These are phyloP conservation scores for Fragaria iinumae DNA, from an alignment of 306 rosid species.

Conservation along the genomic window DNA sequence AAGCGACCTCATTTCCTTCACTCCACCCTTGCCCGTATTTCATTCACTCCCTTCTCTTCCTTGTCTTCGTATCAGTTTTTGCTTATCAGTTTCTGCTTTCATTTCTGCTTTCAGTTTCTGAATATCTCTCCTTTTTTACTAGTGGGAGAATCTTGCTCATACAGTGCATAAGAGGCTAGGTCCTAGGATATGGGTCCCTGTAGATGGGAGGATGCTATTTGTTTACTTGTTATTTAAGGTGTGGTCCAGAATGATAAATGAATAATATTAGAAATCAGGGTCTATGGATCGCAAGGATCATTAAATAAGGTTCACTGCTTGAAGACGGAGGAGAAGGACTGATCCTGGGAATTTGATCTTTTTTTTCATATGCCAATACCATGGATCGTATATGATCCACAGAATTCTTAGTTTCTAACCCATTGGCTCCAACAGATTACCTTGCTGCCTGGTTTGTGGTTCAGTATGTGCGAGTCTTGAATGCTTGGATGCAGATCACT, in stretches of 20 bases:
- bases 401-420: conserved; percentile 26
- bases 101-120: no score
- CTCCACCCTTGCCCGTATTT: conserved; percentile 90
- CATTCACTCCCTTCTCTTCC: neutral
- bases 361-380: conserved; percentile 34
- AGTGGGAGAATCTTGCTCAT: conserved; percentile 32
- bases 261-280: conserved; percentile 42
- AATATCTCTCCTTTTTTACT: neutral
- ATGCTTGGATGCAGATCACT: neutral
- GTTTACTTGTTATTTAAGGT: conserved; percentile 21
- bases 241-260: conserved; percentile 51
- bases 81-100: neutral
- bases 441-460: conserved; percentile 3
- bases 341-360: neutral
- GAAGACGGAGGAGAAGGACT: conserved; percentile 46
- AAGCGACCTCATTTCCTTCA: conserved; percentile 79
- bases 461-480: neutral
- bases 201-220: conserved; percentile 39
- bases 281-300: conserved; percentile 45
- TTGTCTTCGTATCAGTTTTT: neutral
- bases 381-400: conserved; percentile 46
- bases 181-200: conserved; percentile 29
- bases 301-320: conserved; percentile 38
- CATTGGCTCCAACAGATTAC: conserved; percentile 26
- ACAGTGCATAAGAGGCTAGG: conserved; percentile 4